A percentile compares a stretch with the other conserved stretches of the same genome.
Evolutionary conservation across 331 rosid species (phyloP).

Genomic region (Acacia concinna): DNA sequence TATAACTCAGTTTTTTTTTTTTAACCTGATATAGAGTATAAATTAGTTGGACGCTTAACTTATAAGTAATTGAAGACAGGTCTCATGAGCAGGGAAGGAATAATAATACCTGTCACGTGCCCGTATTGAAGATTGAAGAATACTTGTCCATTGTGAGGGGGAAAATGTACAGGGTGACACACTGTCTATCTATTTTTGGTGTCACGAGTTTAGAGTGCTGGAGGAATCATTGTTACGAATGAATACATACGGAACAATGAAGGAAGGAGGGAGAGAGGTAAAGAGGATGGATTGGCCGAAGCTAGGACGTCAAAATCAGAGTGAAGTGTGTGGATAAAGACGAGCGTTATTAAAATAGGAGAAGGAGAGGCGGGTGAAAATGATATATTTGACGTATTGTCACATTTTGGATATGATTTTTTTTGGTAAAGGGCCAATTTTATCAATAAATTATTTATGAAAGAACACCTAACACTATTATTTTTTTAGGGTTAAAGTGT

Average conservation of each 20-base stretch:
- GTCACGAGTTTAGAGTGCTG: not conserved
- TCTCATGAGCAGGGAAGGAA: not conserved
- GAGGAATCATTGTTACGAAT: not conserved
- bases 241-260: not conserved
- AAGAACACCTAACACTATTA: no score
- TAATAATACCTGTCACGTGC: not conserved
- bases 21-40: no score
- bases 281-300: not conserved
- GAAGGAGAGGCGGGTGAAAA: constrained; percentile 13
- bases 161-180: not conserved
- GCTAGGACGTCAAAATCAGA: constrained; percentile 1
- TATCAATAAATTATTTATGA: no score
- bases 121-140: not conserved
- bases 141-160: not conserved
- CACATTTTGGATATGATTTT: not conserved
- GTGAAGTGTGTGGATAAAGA: constrained; percentile 2
- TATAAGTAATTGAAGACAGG: not conserved
- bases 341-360: not conserved
- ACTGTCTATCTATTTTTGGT: not conserved
- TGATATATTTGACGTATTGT: constrained; percentile 26
- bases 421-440: no score
- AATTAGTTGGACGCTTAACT: not conserved
- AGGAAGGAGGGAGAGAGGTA: not conserved
- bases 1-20: no score
- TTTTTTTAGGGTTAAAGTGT: no score